Evolutionary conservation across 2,329 filamentous ascomycete species (phyloP).

Genomic region (Xylaria sp.): DNA sequence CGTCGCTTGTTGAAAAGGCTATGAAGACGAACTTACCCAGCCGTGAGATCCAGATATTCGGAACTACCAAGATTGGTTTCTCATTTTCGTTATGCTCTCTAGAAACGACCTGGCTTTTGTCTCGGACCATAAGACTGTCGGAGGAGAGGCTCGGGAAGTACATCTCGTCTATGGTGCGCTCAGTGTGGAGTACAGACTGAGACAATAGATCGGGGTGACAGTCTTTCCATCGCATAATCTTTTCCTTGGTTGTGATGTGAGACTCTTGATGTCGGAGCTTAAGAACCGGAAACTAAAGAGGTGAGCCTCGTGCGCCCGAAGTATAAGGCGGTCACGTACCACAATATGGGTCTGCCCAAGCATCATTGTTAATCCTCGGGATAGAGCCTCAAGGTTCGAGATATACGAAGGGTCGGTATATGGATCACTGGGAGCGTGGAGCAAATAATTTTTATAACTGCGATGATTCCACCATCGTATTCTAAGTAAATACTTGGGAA

Average conservation of each 20-base stretch:
- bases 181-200: neutral
- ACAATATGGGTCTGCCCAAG: neutral
- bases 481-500: too few relatives aligned
- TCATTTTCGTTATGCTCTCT: neutral
- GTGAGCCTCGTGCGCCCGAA: neutral
- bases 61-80: constrained; percentile 6
- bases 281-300: constrained; percentile 2
- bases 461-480: too few relatives aligned
- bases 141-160: constrained; percentile 17
- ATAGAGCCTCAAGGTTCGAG: neutral
- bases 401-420: neutral
- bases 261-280: neutral
- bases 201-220: too few relatives aligned
- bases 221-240: too few relatives aligned
- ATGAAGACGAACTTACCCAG: neutral
- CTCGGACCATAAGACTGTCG: neutral
- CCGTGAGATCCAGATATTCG: constrained; percentile 18
- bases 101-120: constrained; percentile 13
- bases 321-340: neutral
- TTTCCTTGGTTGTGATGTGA: neutral
- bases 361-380: neutral
- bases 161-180: constrained; percentile 21
- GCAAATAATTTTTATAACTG: neutral
- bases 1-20: neutral
- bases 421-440: neutral